These are phyloP conservation scores for Phaeodactylum tricornutum DNA, from an alignment of 108 stramenopile species.

Conservation along the genomic window DNA sequence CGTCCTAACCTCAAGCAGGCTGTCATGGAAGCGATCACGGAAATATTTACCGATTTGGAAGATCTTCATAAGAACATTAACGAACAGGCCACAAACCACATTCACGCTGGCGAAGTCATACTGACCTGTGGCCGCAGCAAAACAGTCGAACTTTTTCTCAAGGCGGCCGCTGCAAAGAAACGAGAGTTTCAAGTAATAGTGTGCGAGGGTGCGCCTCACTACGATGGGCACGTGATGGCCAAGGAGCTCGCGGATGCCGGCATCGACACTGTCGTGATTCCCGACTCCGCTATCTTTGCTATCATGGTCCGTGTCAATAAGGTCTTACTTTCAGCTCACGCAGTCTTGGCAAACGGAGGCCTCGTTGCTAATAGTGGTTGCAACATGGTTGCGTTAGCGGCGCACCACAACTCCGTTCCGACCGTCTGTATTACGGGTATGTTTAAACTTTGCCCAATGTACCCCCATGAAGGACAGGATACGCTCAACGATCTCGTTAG, in stretches of 20 bases:
- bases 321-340: slow-evolving; percentile 89
- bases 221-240: slow-evolving; percentile 82
- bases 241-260: slow-evolving; percentile 70
- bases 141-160: slow-evolving; percentile 78
- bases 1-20: slow-evolving; percentile 62
- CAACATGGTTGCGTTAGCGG: slow-evolving; percentile 87
- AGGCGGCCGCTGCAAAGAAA: slow-evolving; percentile 80
- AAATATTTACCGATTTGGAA: slow-evolving; percentile 79
- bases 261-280: slow-evolving; percentile 41
- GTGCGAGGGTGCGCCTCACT: slow-evolving; percentile 84
- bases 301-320: slow-evolving; percentile 92
- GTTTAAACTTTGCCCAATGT: slow-evolving; percentile 96
- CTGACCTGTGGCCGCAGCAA: slow-evolving; percentile 82
- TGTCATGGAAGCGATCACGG: slow-evolving; percentile 84
- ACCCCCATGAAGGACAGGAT: slow-evolving; percentile 93
- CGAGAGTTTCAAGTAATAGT: slow-evolving; percentile 91
- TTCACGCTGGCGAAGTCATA: slow-evolving; percentile 93
- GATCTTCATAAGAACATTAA: slow-evolving; percentile 81
- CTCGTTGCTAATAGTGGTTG: slow-evolving; percentile 84
- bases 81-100: slow-evolving; percentile 83
- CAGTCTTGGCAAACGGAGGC: slow-evolving; percentile 96
- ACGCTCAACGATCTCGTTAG: slow-evolving; percentile 84
- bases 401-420: slow-evolving; percentile 89
- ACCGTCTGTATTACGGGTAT: slow-evolving; percentile 89
- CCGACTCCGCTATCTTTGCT: slow-evolving; percentile 45